Conservation (phyloP, 1,139 yeast genomes). For the Nakaseomyces sp. region DNA sequence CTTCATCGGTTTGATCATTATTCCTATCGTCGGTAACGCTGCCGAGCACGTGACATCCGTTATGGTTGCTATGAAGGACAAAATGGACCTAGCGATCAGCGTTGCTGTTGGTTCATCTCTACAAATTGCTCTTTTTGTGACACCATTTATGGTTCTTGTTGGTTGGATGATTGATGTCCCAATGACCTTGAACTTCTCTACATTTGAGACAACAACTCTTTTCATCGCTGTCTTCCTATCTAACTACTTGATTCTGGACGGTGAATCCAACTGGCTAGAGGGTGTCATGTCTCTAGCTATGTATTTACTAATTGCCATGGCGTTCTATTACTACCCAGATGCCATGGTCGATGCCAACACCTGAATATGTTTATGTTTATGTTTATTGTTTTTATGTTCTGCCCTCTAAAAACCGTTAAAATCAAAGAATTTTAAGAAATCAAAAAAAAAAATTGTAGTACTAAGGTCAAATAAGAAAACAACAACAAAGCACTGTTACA, state of each 20-base stretch:
- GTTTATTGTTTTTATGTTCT: too few species aligned
- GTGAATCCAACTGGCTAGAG: slow-evolving; percentile 94
- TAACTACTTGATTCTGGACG: slow-evolving; percentile 81
- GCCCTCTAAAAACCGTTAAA: too few species aligned
- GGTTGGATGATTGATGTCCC: slow-evolving; percentile 91
- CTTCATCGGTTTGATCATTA: slow-evolving; percentile 83
- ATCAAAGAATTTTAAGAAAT: too few species aligned
- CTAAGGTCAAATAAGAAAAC: too few species aligned
- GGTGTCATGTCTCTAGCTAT: slow-evolving; percentile 88
- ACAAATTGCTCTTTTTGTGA: slow-evolving; percentile 88
- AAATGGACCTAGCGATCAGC: slow-evolving; percentile 95
- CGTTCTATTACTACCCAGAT: slow-evolving; percentile 60
- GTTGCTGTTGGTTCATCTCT: slow-evolving; percentile 96
- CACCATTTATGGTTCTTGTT: slow-evolving; percentile 86
- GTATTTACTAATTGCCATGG: slow-evolving; percentile 76
- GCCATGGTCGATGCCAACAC: slow-evolving; percentile 10
- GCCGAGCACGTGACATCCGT: slow-evolving; percentile 98
- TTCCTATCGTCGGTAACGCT: slow-evolving; percentile 97
- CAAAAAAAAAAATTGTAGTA: too few species aligned
- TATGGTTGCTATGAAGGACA: slow-evolving; percentile 87
- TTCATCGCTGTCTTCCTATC: slow-evolving; percentile 83
- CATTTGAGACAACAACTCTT: slow-evolving; percentile 86
- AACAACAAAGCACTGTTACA: too few species aligned
- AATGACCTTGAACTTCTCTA: slow-evolving; percentile 84
- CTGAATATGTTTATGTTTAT: too few species aligned